Percentiles rank a stretch among this genome's conserved stretches.
Evolutionary conservation across 2,329 filamentous ascomycete species (phyloP).

Genomic region (Fusarium succisae): DNA sequence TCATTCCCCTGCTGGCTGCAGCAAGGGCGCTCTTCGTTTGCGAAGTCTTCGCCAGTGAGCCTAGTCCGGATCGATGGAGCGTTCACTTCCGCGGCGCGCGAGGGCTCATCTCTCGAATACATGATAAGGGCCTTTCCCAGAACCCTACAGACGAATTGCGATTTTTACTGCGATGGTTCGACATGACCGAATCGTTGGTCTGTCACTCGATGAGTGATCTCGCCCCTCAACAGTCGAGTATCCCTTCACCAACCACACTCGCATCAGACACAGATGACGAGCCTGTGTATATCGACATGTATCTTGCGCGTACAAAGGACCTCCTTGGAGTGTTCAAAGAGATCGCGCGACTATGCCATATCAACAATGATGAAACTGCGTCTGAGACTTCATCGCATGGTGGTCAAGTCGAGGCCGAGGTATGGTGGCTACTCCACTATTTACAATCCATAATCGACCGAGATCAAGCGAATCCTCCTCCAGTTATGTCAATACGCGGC

Average conservation of each 20-base stretch:
- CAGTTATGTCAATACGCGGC: slow-evolving; percentile 17
- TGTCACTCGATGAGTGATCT: slow-evolving; percentile 24
- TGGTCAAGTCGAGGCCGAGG: background rate
- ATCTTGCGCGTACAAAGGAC: slow-evolving; percentile 26
- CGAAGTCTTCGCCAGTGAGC: slow-evolving; percentile 30
- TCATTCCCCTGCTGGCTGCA: slow-evolving; percentile 18
- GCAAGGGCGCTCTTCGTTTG: slow-evolving; percentile 27
- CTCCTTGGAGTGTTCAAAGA: slow-evolving; percentile 27
- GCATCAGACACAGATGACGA: slow-evolving; percentile 6
- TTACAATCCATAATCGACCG: slow-evolving; percentile 20
- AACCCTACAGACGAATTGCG: slow-evolving; percentile 22
- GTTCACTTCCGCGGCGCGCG: slow-evolving; percentile 29
- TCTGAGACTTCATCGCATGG: background rate
- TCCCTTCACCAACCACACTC: slow-evolving; percentile 24
- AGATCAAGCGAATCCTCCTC: slow-evolving; percentile 15
- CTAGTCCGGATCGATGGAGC: slow-evolving; percentile 30
- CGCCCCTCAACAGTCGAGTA: slow-evolving; percentile 12
- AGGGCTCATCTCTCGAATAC: slow-evolving; percentile 18
- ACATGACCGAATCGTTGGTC: slow-evolving; percentile 33
- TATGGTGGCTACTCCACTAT: slow-evolving; percentile 22
- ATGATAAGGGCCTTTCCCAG: slow-evolving; percentile 8
- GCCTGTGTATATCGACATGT: slow-evolving; percentile 32
- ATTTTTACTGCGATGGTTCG: slow-evolving; percentile 30
- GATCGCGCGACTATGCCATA: slow-evolving; percentile 12
- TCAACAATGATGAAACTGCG: background rate